phyloP scores from a whole-genome alignment of 192 early-diverging fungal species.

The Coemansia sp. region DNA sequence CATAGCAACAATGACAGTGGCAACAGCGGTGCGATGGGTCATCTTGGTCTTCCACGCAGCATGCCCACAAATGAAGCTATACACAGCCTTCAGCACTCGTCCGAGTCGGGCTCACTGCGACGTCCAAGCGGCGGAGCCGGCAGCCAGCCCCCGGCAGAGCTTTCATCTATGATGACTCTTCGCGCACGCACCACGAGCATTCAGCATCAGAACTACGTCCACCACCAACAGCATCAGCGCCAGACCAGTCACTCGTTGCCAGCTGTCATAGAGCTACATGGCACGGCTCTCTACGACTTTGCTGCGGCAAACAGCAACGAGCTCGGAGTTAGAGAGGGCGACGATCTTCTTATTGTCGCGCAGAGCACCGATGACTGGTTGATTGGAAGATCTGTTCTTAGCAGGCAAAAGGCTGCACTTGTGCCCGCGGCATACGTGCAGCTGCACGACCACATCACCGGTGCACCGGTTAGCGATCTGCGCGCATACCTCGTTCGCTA shows the following conservation, averaged over 20 bases:
- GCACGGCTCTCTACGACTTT: slow-evolving; percentile 74
- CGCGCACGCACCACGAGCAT: slow-evolving; percentile 52
- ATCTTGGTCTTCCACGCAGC: slow-evolving; percentile 37
- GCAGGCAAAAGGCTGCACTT: slow-evolving; percentile 65
- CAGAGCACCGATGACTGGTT: slow-evolving; percentile 79
- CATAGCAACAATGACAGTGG: neutral
- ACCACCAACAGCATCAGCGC: slow-evolving; percentile 21
- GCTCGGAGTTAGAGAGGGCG: slow-evolving; percentile 66
- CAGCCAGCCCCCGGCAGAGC: slow-evolving; percentile 12
- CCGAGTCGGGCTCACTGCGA: slow-evolving; percentile 22
- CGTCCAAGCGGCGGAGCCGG: slow-evolving; percentile 25
- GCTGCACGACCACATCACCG: slow-evolving; percentile 67
- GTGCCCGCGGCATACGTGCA: slow-evolving; percentile 77
- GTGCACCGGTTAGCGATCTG: slow-evolving; percentile 63
- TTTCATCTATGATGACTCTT: slow-evolving; percentile 23
- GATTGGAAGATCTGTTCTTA: slow-evolving; percentile 67
- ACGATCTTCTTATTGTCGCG: slow-evolving; percentile 74
- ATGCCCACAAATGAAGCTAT: slow-evolving; percentile 13
- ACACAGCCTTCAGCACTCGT: slow-evolving; percentile 11
- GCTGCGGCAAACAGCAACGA: slow-evolving; percentile 70
- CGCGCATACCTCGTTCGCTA: slow-evolving; percentile 54
- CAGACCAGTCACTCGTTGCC: slow-evolving; percentile 30
- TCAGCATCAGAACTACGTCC: slow-evolving; percentile 25
- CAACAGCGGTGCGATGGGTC: neutral
- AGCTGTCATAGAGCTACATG: slow-evolving; percentile 57